Conservation (phyloP, 257 asterid species). For the Forsythia viridissima region DNA sequence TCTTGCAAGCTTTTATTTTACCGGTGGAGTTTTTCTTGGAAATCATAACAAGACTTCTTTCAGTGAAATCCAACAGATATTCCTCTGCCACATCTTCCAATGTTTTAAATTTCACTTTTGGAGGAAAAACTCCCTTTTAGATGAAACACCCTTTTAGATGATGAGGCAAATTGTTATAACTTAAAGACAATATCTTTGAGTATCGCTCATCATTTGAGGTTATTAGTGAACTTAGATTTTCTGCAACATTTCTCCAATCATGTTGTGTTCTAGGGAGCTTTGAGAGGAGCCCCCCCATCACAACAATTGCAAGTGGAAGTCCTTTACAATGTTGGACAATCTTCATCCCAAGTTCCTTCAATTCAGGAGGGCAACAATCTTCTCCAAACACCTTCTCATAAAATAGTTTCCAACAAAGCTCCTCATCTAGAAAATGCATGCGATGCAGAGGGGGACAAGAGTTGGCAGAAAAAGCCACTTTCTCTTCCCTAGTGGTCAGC, state of each 20-base stretch:
- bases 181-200: neutral
- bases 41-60: neutral
- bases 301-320: neutral
- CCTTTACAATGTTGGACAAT: neutral
- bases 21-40: neutral
- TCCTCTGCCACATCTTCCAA: neutral
- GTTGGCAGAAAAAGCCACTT: neutral
- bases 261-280: neutral
- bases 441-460: neutral
- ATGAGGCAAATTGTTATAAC: neutral
- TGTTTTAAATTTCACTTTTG: neutral
- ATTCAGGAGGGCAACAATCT: neutral
- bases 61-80: neutral
- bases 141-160: conserved; percentile 7
- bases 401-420: neutral
- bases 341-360: neutral
- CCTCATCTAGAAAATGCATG: neutral
- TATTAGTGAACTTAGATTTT: neutral
- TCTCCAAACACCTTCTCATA: neutral
- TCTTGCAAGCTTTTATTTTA: neutral
- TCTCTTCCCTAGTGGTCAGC: neutral
- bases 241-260: neutral
- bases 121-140: conserved; percentile 16
- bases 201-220: neutral
- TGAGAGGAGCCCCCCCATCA: neutral